Evolutionary conservation across 768 basidiomycete species (phyloP).

Genomic region (Postia placenta): DNA sequence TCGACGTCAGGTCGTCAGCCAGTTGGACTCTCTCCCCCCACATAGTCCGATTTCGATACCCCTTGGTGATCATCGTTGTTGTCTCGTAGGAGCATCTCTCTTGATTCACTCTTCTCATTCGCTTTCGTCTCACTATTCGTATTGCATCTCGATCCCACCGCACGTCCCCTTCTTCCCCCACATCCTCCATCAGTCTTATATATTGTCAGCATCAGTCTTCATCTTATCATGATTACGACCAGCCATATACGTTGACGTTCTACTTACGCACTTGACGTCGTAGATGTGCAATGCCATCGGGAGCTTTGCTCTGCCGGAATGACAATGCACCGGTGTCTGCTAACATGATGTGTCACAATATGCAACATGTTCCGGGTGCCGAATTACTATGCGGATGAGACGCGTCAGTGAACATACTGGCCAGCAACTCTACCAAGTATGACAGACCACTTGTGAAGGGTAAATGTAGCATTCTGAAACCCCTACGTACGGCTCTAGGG

Average conservation of each 20-base stretch:
- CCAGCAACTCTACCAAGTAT: too few species aligned
- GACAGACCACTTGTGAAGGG: too few species aligned
- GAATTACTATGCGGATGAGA: too few species aligned
- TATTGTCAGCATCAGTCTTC: not conserved
- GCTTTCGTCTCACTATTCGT: not conserved
- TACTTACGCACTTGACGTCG: not conserved
- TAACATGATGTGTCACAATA: too few species aligned
- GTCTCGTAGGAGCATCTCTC: not conserved
- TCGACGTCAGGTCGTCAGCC: not conserved
- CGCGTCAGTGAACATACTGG: too few species aligned
- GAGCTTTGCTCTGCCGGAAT: too few species aligned
- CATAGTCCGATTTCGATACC: not conserved
- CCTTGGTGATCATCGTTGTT: not conserved
- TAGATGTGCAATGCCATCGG: not conserved
- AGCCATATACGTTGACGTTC: not conserved
- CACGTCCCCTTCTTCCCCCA: not conserved
- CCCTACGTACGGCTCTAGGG: too few species aligned
- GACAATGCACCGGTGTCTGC: too few species aligned
- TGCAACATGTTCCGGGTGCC: too few species aligned
- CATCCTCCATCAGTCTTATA: not conserved
- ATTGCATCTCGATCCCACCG: not conserved
- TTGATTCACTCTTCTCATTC: not conserved
- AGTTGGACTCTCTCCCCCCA: not conserved
- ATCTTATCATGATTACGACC: not conserved
- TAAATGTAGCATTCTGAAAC: too few species aligned